phyloP scores from a whole-genome alignment of 805 yeast species.

The Yarrowia yakushimensis region DNA sequence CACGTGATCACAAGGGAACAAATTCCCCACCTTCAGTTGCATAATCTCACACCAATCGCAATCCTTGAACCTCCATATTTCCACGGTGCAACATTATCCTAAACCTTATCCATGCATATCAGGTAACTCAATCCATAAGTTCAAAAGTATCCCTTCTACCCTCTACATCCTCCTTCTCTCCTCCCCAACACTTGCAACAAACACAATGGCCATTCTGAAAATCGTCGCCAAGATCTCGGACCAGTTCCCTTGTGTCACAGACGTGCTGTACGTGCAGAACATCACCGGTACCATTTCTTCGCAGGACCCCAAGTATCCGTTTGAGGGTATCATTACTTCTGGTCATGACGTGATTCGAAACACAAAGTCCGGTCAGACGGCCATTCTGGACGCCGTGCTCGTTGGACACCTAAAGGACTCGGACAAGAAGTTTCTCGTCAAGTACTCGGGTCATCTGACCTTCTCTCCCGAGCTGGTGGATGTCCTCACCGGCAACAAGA shows the following conservation, averaged over 20 bases:
- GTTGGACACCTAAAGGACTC: constrained; percentile 30
- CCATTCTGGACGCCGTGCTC: constrained; percentile 44
- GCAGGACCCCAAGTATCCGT: constrained; percentile 41
- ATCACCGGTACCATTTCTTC: constrained; percentile 34
- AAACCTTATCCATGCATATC: too few species aligned
- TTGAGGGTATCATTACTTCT: constrained; percentile 39
- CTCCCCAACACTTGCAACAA: neutral
- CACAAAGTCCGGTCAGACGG: constrained; percentile 46
- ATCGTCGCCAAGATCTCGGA: constrained; percentile 22
- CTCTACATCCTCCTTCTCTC: too few species aligned
- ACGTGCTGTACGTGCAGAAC: constrained; percentile 22
- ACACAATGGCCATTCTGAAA: constrained; percentile 10
- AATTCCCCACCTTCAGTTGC: too few species aligned
- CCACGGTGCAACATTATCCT: too few species aligned
- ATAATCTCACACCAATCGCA: too few species aligned
- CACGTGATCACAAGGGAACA: too few species aligned
- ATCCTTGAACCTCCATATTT: too few species aligned
- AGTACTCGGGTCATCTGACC: constrained; percentile 50
- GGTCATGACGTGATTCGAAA: constrained; percentile 53
- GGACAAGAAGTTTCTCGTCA: constrained; percentile 26
- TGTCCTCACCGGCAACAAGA: constrained; percentile 39
- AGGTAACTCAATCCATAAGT: too few species aligned
- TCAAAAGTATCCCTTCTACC: too few species aligned
- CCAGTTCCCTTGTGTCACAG: constrained; percentile 16
- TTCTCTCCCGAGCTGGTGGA: constrained; percentile 39